Conservation (phyloP, 257 asterid genomes). For the Rubia yunnanensis region DNA sequence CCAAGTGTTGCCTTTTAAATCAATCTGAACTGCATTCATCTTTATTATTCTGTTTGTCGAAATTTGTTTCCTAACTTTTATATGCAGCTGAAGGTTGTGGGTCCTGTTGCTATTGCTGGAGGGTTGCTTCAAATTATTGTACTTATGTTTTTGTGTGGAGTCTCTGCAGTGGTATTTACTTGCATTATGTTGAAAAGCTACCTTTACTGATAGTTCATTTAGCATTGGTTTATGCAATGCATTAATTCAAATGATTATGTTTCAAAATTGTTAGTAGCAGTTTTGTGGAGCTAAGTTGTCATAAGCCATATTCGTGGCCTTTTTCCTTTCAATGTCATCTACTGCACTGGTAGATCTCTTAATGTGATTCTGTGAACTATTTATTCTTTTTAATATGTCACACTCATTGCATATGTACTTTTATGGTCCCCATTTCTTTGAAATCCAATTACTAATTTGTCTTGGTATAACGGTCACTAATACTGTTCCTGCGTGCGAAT, state of each 20-base stretch:
- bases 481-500: too few relatives aligned
- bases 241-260: slow-evolving; percentile 9
- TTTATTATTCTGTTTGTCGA: slow-evolving; percentile 10
- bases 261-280: slow-evolving; percentile 33
- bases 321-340: slow-evolving; percentile 95
- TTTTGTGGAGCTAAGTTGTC: slow-evolving; percentile 82
- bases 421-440: too few relatives aligned
- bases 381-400: too few relatives aligned
- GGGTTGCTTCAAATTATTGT: slow-evolving; percentile 80
- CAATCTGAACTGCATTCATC: neutral
- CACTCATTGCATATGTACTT: too few relatives aligned
- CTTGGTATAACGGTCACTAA: too few relatives aligned
- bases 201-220: neutral
- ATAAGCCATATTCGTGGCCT: slow-evolving; percentile 87
- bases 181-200: slow-evolving; percentile 5
- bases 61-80: slow-evolving; percentile 9
- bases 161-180: slow-evolving; percentile 53
- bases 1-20: neutral
- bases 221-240: neutral
- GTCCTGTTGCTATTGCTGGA: slow-evolving; percentile 90
- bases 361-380: too few relatives aligned
- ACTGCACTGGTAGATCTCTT: too few relatives aligned
- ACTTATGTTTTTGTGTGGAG: slow-evolving; percentile 60
- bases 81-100: slow-evolving; percentile 86
- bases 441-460: too few relatives aligned